Evolutionary conservation across 495 filamentous ascomycete species (phyloP), one percentile per base, ranked within the genome.

Genomic region (Bryoglossum gracile): DNA sequence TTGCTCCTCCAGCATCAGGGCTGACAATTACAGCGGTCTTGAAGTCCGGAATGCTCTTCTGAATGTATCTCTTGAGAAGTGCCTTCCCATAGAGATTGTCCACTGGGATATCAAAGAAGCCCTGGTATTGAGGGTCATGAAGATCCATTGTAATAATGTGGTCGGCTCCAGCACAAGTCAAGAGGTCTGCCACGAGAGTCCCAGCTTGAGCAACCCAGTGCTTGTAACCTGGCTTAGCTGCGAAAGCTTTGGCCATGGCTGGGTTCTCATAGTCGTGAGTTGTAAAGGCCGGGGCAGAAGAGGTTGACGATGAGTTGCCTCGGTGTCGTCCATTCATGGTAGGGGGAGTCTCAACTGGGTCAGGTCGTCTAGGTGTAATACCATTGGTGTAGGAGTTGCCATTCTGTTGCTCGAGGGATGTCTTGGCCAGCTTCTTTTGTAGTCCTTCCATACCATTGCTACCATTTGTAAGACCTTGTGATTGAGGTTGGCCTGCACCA

Each of bases 191-290:
- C 17, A 98, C 86, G 54, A 98, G 74, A 14, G 92, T 97, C 42
- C 92, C 92, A 37, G 92, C 91, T 68, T 96, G 92, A 19, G 92
- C 92, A 55, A 98, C 89, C 92, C 94, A 97, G 71, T 94, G 87
- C 67, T 90, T 94, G 63, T 97, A 98, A 13, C 92, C 92, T 1
- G 89, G 86, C 54, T 88, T 87, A 0, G 88, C 83, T 54, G 85
- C 70, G 68, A 95, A 95, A 32, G 73, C 49, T 41, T 61, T 68
- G n/a, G 70, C 53, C 36, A 72, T 64, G 23, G 70, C 72, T 8
- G 68, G 66, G 42, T 77, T 77, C 46, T 82, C 76, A 47, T 72
- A 70, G 54, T 83, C 75, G 53, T 81, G 75, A 13, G 75, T 73
- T 26, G 73, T 76, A 57, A 70, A 79, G 14, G 48, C 11, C 39